phyloP scores from a whole-genome alignment of 106 monocot genomes.

The Acorus gramineus region DNA sequence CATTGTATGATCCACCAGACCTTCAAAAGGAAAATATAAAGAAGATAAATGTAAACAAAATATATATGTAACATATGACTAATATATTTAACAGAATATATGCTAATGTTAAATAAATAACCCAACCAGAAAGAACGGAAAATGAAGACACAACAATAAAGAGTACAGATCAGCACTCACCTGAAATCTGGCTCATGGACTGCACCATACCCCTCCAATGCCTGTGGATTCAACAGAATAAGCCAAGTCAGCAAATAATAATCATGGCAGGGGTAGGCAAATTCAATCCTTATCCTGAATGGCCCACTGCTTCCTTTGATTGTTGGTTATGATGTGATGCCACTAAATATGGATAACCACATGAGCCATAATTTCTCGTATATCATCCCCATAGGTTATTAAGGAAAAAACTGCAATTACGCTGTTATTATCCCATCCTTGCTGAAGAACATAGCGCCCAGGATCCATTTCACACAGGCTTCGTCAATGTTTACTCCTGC shows the following conservation, averaged over 20 bases:
- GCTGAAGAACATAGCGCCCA: slow-evolving; percentile 86
- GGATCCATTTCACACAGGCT: slow-evolving; percentile 77
- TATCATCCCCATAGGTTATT: slow-evolving; percentile 86
- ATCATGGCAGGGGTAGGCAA: slow-evolving; percentile 48
- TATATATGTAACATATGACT: background rate
- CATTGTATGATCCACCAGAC: slow-evolving; percentile 66
- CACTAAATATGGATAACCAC: slow-evolving; percentile 62
- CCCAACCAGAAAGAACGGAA: background rate
- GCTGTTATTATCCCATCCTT: slow-evolving; percentile 99
- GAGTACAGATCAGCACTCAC: slow-evolving; percentile 21
- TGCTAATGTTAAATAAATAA: background rate
- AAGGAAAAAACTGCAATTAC: slow-evolving; percentile 97
- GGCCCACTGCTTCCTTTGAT: slow-evolving; percentile 40
- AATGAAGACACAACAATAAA: background rate
- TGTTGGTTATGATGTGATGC: slow-evolving; percentile 62
- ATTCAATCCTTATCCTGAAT: slow-evolving; percentile 87
- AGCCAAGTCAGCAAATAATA: slow-evolving; percentile 82
- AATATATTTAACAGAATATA: too few relatives aligned
- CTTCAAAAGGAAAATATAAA: slow-evolving; percentile 30
- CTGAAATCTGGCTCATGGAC: slow-evolving; percentile 78
- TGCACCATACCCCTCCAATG: slow-evolving; percentile 82
- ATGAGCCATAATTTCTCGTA: slow-evolving; percentile 73
- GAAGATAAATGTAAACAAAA: background rate
- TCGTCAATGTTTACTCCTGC: slow-evolving; percentile 30
- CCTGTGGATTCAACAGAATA: slow-evolving; percentile 99